These are phyloP conservation scores for Heterotrichella gracilis DNA, from an alignment of 352 stramenopile genomes.

Conservation along the genomic window DNA sequence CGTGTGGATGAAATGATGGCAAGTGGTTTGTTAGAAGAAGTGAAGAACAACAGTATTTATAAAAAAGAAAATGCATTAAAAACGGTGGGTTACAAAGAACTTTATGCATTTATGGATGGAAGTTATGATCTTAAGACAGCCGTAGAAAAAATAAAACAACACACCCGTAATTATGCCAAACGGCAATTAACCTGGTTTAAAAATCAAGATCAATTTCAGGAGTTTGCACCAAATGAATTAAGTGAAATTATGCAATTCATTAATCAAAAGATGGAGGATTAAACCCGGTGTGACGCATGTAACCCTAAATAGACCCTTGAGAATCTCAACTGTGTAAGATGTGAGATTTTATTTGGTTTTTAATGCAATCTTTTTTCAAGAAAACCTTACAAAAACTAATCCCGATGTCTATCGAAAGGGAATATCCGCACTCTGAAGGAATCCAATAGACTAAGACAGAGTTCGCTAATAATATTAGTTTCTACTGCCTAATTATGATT, in stretches of 20 bases:
- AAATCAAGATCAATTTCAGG: not conserved
- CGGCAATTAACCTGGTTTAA: not conserved
- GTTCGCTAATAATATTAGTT: too few relatives aligned
- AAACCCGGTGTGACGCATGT: not conserved
- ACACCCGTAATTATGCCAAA: conserved; percentile 1
- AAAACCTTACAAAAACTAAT: too few relatives aligned
- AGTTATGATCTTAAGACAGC: not conserved
- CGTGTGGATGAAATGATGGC: not conserved
- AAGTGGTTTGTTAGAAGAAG: not conserved
- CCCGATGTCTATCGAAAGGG: too few relatives aligned
- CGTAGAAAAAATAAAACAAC: not conserved
- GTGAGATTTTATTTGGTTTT: too few relatives aligned
- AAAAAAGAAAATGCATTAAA: not conserved
- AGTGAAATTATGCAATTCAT: not conserved
- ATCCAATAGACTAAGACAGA: too few relatives aligned
- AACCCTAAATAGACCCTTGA: not conserved
- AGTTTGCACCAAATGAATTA: not conserved
- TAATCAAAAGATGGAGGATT: not conserved
- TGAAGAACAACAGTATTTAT: not conserved
- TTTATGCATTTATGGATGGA: not conserved
- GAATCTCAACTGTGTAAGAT: not conserved
- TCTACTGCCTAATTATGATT: too few relatives aligned
- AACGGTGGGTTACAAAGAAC: not conserved
- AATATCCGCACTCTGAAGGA: too few relatives aligned
- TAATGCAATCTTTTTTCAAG: too few relatives aligned